Conservation (phyloP, 345 rosid genomes). For the Atalantia buxifolia region DNA sequence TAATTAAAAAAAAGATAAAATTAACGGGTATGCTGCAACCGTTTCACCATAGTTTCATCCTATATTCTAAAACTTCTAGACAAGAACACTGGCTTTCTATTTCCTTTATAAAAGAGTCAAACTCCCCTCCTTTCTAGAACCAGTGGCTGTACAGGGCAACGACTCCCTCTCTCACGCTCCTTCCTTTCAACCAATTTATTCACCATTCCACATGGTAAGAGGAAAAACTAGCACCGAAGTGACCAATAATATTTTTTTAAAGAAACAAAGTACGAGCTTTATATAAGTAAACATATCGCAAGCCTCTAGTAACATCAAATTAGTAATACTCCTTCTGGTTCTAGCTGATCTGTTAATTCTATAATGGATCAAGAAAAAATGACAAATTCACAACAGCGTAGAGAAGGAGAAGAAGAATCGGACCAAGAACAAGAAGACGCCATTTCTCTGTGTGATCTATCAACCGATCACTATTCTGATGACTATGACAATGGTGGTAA, state of each 20-base stretch:
- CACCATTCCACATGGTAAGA: no score
- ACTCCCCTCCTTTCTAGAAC: background rate
- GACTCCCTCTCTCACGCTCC: background rate
- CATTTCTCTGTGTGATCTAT: slow-evolving; percentile 29
- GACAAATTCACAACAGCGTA: background rate
- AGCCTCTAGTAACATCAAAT: background rate
- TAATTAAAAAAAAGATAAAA: no score
- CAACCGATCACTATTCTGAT: background rate
- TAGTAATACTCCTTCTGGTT: no score
- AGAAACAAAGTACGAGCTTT: background rate
- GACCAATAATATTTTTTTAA: background rate
- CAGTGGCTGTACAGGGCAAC: background rate
- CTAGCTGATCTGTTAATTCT: no score
- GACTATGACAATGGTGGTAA: no score
- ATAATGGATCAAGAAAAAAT: background rate
- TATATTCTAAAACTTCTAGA: background rate
- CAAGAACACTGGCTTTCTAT: no score
- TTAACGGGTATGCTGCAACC: no score
- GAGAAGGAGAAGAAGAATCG: background rate
- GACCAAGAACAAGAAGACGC: slow-evolving; percentile 26
- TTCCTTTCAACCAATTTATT: background rate
- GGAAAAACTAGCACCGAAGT: no score
- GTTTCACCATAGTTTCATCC: no score
- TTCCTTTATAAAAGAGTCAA: background rate
- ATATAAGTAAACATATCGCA: background rate